phyloP scores from a whole-genome alignment of 2,329 filamentous ascomycete species.

The Zymoseptoria ardabiliae region DNA sequence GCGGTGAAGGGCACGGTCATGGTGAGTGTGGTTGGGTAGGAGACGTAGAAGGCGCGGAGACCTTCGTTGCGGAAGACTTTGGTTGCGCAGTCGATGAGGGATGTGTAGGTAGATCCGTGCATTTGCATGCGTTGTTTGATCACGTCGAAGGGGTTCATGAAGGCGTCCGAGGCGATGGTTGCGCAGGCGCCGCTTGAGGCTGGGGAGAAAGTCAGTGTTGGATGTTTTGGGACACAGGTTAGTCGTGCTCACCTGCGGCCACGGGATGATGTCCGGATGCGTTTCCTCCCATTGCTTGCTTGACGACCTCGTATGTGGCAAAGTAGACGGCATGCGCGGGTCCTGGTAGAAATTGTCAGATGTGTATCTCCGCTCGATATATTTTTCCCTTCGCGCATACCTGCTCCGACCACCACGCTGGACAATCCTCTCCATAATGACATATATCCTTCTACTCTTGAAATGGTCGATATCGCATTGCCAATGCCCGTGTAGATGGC shows the following conservation, averaged over 20 bases:
- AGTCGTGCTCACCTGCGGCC: slow-evolving; percentile 63
- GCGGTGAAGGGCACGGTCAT: slow-evolving; percentile 99
- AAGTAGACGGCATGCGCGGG: slow-evolving; percentile 98
- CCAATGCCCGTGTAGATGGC: slow-evolving; percentile 84
- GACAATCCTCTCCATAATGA: slow-evolving; percentile 95
- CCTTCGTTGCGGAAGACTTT: slow-evolving; percentile 85
- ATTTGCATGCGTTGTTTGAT: slow-evolving; percentile 99
- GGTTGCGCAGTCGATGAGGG: slow-evolving; percentile 76
- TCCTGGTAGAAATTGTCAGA: slow-evolving; percentile 46
- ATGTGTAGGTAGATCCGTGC: slow-evolving; percentile 86
- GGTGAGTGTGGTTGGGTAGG: slow-evolving; percentile 92
- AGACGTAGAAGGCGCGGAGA: slow-evolving; percentile 89
- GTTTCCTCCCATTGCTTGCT: slow-evolving; percentile 92
- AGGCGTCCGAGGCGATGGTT: slow-evolving; percentile 92
- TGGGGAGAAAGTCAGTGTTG: slow-evolving; percentile 32
- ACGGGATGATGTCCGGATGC: slow-evolving; percentile 83
- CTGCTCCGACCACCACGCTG: slow-evolving; percentile 90
- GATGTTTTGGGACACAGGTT: background rate
- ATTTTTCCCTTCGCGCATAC: slow-evolving; percentile 41
- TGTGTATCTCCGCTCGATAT: background rate
- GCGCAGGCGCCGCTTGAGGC: slow-evolving; percentile 89
- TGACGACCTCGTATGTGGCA: slow-evolving; percentile 94
- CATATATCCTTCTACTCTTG: slow-evolving; percentile 77
- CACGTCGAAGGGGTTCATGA: slow-evolving; percentile 99
- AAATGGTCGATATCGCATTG: slow-evolving; percentile 88